Percentiles rank a stretch among this genome's conserved stretches.
Conservation (phyloP, 768 basidiomycete genomes). For the Trametes meyenii region DNA sequence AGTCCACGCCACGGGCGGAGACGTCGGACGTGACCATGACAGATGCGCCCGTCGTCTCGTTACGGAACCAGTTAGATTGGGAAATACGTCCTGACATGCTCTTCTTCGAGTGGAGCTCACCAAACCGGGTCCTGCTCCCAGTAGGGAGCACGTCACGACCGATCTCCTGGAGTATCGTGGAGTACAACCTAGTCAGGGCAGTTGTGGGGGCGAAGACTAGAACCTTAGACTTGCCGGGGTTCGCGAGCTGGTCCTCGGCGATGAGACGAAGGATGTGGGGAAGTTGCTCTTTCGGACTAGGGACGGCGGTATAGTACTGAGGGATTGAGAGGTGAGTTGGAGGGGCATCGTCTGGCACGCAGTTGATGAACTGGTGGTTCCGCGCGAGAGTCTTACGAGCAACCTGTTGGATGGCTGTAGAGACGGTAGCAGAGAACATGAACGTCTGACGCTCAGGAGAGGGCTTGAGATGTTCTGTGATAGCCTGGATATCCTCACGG, state of each 20-base stretch:
- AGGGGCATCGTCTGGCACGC: constrained; percentile 59
- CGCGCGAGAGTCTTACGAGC: constrained; percentile 59
- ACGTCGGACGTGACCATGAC: constrained; percentile 87
- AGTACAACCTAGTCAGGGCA: constrained; percentile 79
- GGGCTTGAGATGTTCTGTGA: constrained; percentile 62
- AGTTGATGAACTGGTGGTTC: constrained; percentile 74
- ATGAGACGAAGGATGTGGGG: constrained; percentile 80
- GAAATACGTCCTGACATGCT: constrained; percentile 57
- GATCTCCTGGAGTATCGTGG: constrained; percentile 60
- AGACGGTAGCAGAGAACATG: constrained; percentile 89
- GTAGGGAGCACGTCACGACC: constrained; percentile 49
- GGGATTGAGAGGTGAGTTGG: constrained; percentile 76
- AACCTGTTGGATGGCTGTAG: constrained; percentile 68
- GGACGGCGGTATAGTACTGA: constrained; percentile 81
- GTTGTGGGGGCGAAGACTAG: constrained; percentile 87
- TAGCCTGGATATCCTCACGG: constrained; percentile 80
- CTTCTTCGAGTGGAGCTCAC: constrained; percentile 84
- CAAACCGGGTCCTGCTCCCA: constrained; percentile 53
- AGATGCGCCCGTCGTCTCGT: constrained; percentile 51
- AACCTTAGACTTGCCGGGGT: constrained; percentile 68
- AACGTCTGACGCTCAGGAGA: constrained; percentile 80
- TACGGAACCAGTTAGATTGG: constrained; percentile 63
- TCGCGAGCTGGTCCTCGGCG: constrained; percentile 82
- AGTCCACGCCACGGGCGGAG: constrained; percentile 87
- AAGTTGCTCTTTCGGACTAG: constrained; percentile 65